Percentiles rank a stretch among this genome's conserved stretches.
Conservation (phyloP, 2,329 filamentous ascomycete species). For the Fusarium chlamydosporum region DNA sequence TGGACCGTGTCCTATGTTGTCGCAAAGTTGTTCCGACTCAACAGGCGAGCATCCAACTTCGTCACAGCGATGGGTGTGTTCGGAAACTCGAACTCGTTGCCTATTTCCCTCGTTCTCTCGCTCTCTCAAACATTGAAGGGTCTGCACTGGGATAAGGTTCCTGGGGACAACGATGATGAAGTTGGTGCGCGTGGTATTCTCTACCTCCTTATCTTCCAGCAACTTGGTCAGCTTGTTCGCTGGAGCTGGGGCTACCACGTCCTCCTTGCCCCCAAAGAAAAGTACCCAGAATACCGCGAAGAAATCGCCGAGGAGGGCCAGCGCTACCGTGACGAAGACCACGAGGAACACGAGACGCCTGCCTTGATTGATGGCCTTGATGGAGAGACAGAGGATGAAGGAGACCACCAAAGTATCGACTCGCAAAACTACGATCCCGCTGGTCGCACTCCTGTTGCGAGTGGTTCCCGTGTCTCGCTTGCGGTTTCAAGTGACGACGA, state of each 20-base stretch:
- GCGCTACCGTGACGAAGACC: slow-evolving; percentile 65
- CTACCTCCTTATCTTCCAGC: slow-evolving; percentile 97
- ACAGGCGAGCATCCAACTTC: slow-evolving; percentile 90
- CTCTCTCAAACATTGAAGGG: slow-evolving; percentile 92
- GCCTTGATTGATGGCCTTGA: slow-evolving; percentile 60
- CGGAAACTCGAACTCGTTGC: slow-evolving; percentile 97
- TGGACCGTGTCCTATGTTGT: slow-evolving; percentile 81
- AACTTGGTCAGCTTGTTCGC: slow-evolving; percentile 92
- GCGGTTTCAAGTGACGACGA: slow-evolving; percentile 65
- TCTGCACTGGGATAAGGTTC: slow-evolving; percentile 92
- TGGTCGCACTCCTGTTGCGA: slow-evolving; percentile 68
- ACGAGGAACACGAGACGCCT: slow-evolving; percentile 54
- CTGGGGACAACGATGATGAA: slow-evolving; percentile 94
- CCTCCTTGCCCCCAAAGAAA: slow-evolving; percentile 85
- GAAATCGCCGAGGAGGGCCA: slow-evolving; percentile 70
- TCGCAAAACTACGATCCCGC: slow-evolving; percentile 68
- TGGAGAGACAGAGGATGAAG: slow-evolving; percentile 58
- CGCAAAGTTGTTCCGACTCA: slow-evolving; percentile 82
- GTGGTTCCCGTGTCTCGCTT: slow-evolving; percentile 65
- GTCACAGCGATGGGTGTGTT: slow-evolving; percentile 98
- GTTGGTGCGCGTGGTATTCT: slow-evolving; percentile 94
- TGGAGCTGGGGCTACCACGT: slow-evolving; percentile 99
- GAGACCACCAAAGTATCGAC: slow-evolving; percentile 57
- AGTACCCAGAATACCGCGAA: slow-evolving; percentile 74
- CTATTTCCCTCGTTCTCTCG: slow-evolving; percentile 95